phyloP scores from a whole-genome alignment of 225 moss, liverwort and hornwort genomes.

The Anthoceros angustus region DNA sequence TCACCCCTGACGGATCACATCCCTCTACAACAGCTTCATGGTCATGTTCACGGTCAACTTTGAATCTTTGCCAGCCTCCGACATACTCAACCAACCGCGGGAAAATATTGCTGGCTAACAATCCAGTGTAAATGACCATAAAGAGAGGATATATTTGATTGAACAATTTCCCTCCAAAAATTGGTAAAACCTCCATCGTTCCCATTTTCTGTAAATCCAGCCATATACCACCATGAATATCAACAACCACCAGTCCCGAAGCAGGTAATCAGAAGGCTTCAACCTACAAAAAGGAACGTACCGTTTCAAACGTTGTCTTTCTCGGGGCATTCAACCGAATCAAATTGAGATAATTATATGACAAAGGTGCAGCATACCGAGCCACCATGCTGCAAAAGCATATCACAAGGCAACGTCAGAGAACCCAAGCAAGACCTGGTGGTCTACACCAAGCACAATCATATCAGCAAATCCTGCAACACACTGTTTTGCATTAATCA shows the following conservation, averaged over 20 bases:
- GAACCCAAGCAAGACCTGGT: neutral
- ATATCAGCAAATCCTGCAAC: neutral
- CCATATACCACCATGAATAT: neutral
- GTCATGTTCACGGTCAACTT: slow-evolving; percentile 78
- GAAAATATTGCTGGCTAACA: slow-evolving; percentile 86
- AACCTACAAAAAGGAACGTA: slow-evolving; percentile 21
- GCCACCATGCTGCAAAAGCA: slow-evolving; percentile 75
- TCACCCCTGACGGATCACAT: slow-evolving; percentile 93
- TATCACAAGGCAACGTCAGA: neutral
- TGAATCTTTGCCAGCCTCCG: slow-evolving; percentile 82
- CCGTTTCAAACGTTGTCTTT: slow-evolving; percentile 75
- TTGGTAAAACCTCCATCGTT: slow-evolving; percentile 47
- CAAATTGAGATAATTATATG: slow-evolving; percentile 82
- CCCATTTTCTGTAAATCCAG: slow-evolving; percentile 87
- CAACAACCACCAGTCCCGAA: neutral
- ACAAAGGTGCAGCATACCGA: slow-evolving; percentile 90
- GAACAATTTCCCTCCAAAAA: slow-evolving; percentile 58
- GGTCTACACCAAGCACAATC: neutral
- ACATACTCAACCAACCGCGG: slow-evolving; percentile 65
- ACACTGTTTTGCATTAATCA: neutral
- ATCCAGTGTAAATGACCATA: slow-evolving; percentile 94
- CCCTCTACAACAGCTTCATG: slow-evolving; percentile 43
- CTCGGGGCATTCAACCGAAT: slow-evolving; percentile 50
- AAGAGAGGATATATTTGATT: slow-evolving; percentile 76
- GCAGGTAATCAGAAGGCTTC: slow-evolving; percentile 3